Percentiles rank a stretch among this genome's conserved stretches.
Conservation (phyloP, 768 basidiomycete genomes). For the Amanita polypyramis region DNA sequence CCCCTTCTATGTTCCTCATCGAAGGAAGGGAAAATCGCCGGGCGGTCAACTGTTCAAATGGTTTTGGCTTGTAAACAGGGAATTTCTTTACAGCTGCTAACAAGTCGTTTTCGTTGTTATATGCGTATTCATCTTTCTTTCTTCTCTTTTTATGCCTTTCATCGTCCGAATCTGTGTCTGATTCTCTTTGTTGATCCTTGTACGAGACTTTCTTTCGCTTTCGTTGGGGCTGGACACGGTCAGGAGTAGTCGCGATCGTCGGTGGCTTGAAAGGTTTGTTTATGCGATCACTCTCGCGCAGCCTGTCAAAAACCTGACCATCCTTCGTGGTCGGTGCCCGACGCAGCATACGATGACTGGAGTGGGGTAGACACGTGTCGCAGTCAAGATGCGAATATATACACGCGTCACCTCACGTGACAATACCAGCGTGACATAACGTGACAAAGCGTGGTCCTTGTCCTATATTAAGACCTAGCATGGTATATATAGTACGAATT, state of each 20-base stretch:
- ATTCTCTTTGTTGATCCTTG: constrained; percentile 53
- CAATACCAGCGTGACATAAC: too few species aligned
- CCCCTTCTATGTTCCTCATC: constrained; percentile 65
- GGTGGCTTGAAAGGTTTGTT: constrained; percentile 81
- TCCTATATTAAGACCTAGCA: neutral
- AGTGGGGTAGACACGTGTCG: neutral
- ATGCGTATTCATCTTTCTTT: constrained; percentile 37
- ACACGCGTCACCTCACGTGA: constrained; percentile 10
- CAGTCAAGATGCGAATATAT: constrained; percentile 7
- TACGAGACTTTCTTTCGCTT: constrained; percentile 88
- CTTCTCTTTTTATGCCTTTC: constrained; percentile 62
- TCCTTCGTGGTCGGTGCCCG: constrained; percentile 61
- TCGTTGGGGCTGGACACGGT: constrained; percentile 54
- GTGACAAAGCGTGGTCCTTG: neutral
- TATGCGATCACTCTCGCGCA: constrained; percentile 62
- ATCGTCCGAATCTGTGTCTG: constrained; percentile 45
- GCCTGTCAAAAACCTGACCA: constrained; percentile 55
- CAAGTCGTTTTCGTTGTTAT: constrained; percentile 54
- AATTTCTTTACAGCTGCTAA: constrained; percentile 55
- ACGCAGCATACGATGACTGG: constrained; percentile 42
- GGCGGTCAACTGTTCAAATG: constrained; percentile 45
- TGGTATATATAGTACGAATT: neutral
- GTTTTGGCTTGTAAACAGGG: constrained; percentile 76
- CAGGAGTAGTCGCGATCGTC: constrained; percentile 29
- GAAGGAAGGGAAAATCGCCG: constrained; percentile 78